Percentiles rank a stretch among this genome's conserved stretches.
These are phyloP conservation scores for Backusella parvicylindrica DNA, from an alignment of 192 early-diverging fungal species.

Conservation along the genomic window DNA sequence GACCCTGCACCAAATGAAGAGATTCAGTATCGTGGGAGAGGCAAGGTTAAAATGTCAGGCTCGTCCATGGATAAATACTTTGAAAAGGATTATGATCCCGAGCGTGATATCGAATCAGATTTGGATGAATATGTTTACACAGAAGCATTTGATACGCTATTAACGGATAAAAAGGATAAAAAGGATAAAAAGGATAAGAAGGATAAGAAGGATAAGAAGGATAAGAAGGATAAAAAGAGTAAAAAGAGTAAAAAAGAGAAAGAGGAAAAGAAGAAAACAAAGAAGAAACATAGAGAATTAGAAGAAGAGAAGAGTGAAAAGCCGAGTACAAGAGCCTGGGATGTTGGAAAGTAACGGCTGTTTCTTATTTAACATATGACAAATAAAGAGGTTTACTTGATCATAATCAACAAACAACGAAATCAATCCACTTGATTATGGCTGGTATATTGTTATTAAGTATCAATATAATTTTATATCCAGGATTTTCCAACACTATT, in stretches of 20 bases:
- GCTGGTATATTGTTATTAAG: no score
- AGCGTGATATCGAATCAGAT: conserved; percentile 30
- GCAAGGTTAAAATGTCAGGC: conserved; percentile 32
- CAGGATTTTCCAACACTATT: no score
- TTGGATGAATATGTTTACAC: conserved; percentile 17
- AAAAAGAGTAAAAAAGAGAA: neutral
- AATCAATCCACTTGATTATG: no score
- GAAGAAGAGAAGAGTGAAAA: neutral
- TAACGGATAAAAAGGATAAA: conserved; percentile 14
- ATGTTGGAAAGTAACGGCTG: neutral
- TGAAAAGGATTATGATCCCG: conserved; percentile 46
- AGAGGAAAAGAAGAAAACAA: neutral
- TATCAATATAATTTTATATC: no score
- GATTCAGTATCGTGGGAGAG: conserved; percentile 27
- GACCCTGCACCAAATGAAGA: neutral
- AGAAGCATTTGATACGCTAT: neutral
- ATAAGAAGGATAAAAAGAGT: conserved; percentile 19
- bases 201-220: conserved; percentile 5
- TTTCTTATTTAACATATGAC: neutral
- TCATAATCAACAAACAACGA: no score
- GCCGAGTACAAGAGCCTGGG: neutral
- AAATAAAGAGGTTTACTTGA: no score
- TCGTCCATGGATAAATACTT: conserved; percentile 62
- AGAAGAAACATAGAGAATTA: neutral
- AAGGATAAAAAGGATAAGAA: conserved; percentile 26